Base-by-base conservation (phyloP, 1,284 basidiomycete species). In the Cryptococcus hybrid region DNA sequence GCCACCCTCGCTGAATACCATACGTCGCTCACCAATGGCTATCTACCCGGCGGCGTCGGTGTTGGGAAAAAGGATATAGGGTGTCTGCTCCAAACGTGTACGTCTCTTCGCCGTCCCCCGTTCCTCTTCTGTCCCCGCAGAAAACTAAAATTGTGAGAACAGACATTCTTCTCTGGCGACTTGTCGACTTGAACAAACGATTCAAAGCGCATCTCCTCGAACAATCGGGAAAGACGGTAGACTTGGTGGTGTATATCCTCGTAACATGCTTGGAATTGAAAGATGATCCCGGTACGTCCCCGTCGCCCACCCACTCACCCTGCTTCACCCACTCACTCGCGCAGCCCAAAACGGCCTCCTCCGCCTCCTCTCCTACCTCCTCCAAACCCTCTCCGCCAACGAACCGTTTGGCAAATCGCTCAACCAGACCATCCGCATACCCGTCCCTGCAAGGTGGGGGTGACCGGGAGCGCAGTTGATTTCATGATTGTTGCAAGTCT, bases 181-280 rank as follows among this genome's bases (percentile, higher is more conserved):
- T 91, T 75, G 80, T 94, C 45, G 93, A 95, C 65, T 77, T 93
- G 36, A 95, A 95, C 79, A 93, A 90, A 90, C 92, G 92, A 85
- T 93, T 95, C 78, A 84, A 88, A 12, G 77, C 81, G n/a, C 87
- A 87, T 71, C 77, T 92, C 6, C 78, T 92, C 40, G 88, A 91
- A 56, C 30, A 30, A 30, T 89, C 88, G 3, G 88, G 90, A 45
- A 87, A 84, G 73, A 85, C 84, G 2, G 84, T 85, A 70, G 87
- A 92, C 66, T 67, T 93, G 11, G 78, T 92, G 37, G 87, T 84
- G 1, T 87, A 89, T 71, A 82, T 95, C 43, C 76, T 94, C 13
- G 86, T 87, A 65, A 88, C 88, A 68, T 84, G 85, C 56, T 80
- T 94, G 24, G 90, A 94, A 60, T 85, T 89, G 70, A 94, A 92